These are phyloP conservation scores for Crassisporium funariophilum DNA, from an alignment of 768 basidiomycete species.

Conservation along the genomic window DNA sequence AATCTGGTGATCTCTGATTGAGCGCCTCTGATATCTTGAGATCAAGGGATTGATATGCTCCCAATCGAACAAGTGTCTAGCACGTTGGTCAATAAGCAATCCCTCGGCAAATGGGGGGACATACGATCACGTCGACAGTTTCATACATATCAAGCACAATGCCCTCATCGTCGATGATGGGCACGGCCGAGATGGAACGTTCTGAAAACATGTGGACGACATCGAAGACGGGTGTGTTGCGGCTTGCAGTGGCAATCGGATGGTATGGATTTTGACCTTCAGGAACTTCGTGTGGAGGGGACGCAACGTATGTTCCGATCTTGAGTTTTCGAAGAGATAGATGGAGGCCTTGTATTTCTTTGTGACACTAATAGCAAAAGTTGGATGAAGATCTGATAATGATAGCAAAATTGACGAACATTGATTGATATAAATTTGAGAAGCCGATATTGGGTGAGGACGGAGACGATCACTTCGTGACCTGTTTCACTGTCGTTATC, in stretches of 20 bases:
- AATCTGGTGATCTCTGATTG: slow-evolving; percentile 89
- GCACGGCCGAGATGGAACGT: slow-evolving; percentile 93
- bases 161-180: slow-evolving; percentile 91
- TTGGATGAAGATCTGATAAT: slow-evolving; percentile 12
- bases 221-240: slow-evolving; percentile 92
- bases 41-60: slow-evolving; percentile 95
- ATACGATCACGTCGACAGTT: slow-evolving; percentile 97
- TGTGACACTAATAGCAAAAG: slow-evolving; percentile 62
- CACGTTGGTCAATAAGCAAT: slow-evolving; percentile 9
- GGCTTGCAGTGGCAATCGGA: slow-evolving; percentile 90
- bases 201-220: slow-evolving; percentile 99
- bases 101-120: slow-evolving; percentile 32
- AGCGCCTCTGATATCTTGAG: slow-evolving; percentile 92
- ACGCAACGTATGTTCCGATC: slow-evolving; percentile 90
- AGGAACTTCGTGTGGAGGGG: slow-evolving; percentile 46
- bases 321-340: slow-evolving; percentile 80
- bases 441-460: slow-evolving; percentile 95
- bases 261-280: slow-evolving; percentile 73
- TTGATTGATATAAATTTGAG: slow-evolving; percentile 99
- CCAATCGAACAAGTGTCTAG: slow-evolving; percentile 91
- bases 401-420: slow-evolving; percentile 45
- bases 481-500: slow-evolving; percentile 93
- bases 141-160: slow-evolving; percentile 96
- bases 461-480: slow-evolving; percentile 93
- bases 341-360: slow-evolving; percentile 82